Percentiles rank a stretch among this genome's conserved stretches.
phyloP scores from a whole-genome alignment of 345 rosid genomes.

The Streptanthus diversifolius region DNA sequence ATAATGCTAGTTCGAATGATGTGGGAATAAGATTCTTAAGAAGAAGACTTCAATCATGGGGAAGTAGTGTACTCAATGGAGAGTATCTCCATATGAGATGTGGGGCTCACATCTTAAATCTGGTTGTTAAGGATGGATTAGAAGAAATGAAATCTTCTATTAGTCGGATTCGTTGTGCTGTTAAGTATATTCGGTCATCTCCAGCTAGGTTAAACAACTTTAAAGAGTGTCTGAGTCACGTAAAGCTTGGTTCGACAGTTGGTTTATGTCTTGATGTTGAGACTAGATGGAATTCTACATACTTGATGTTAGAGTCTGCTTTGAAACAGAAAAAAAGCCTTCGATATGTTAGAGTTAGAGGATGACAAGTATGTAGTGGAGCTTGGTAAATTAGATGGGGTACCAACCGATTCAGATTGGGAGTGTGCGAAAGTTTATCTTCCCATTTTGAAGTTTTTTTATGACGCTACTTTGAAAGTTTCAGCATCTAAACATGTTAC shows the following conservation, averaged over 20 bases:
- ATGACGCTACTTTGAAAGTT: slow-evolving; percentile 5
- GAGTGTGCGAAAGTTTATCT: not conserved
- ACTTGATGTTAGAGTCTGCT: not conserved
- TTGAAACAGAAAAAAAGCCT: not conserved
- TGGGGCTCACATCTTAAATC: not conserved
- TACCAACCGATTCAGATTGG: not conserved
- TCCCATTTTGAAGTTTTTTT: not conserved
- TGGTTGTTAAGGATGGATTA: slow-evolving; percentile 6
- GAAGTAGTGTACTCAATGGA: not conserved
- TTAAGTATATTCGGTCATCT: not conserved
- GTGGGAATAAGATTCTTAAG: not conserved
- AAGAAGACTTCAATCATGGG: not conserved
- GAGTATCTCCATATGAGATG: slow-evolving; percentile 13
- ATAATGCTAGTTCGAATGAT: slow-evolving; percentile 23
- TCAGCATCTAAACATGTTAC: not conserved
- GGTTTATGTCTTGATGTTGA: not conserved
- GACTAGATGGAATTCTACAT: too few relatives aligned
- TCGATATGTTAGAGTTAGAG: slow-evolving; percentile 1
- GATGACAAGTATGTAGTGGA: not conserved
- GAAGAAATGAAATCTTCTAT: not conserved
- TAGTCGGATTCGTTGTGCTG: not conserved
- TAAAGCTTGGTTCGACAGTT: not conserved
- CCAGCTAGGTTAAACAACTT: not conserved
- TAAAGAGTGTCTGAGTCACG: not conserved
- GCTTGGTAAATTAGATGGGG: not conserved